These are phyloP conservation scores for Tylopilus felleus DNA, from an alignment of 768 basidiomycete species.

Conservation along the genomic window DNA sequence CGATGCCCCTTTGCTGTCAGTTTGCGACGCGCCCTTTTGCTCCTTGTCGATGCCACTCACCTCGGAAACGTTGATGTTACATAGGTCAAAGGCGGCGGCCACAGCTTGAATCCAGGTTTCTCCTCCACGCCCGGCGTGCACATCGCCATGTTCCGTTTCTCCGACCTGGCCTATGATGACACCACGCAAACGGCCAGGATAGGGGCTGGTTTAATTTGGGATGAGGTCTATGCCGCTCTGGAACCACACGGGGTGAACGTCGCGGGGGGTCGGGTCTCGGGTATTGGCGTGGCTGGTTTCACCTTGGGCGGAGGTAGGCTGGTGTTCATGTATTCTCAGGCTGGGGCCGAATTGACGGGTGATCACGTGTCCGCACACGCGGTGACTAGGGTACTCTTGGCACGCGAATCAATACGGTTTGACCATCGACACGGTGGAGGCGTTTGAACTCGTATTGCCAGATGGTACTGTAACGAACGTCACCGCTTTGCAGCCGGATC, in stretches of 20 bases:
- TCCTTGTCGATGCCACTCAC: neutral
- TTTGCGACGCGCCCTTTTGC: neutral
- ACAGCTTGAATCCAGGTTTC: conserved; percentile 51
- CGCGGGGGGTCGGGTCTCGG: conserved; percentile 55
- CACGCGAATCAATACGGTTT: conserved; percentile 59
- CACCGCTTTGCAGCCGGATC: conserved; percentile 35
- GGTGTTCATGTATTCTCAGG: neutral
- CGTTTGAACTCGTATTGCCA: conserved; percentile 59
- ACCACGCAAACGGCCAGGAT: conserved; percentile 38
- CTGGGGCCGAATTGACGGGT: conserved; percentile 1
- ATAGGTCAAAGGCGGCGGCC: conserved; percentile 65
- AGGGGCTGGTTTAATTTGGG: conserved; percentile 54
- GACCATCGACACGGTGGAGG: conserved; percentile 50
- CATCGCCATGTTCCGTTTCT: conserved; percentile 52
- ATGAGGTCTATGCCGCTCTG: conserved; percentile 59
- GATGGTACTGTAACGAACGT: conserved; percentile 43
- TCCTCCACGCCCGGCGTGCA: conserved; percentile 61
- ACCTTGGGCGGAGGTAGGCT: conserved; percentile 52
- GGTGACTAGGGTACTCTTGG: conserved; percentile 56
- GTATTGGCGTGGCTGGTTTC: conserved; percentile 59
- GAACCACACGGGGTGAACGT: conserved; percentile 49
- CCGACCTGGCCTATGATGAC: conserved; percentile 41
- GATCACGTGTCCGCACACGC: conserved; percentile 7
- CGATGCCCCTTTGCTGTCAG: conserved; percentile 54
- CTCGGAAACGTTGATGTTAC: neutral